A percentile compares a stretch with the other conserved stretches of the same genome.
Conservation (phyloP, 345 rosid species). For the Rhizophora apiculata region DNA sequence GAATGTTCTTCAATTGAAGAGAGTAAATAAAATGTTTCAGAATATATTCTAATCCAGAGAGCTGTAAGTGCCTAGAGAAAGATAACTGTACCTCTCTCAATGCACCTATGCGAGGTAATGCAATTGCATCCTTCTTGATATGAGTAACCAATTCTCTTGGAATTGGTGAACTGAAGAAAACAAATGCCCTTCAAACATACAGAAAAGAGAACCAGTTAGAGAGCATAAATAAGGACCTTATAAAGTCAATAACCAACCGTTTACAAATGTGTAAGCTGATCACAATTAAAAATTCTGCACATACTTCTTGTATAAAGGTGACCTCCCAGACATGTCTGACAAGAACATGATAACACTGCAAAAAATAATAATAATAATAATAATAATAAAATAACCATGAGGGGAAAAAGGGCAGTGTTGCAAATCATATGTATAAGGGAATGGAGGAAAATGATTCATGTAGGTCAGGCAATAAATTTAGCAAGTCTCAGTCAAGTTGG, state of each 20-base stretch:
- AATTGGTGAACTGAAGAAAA: constrained; percentile 96
- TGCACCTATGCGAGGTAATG: constrained; percentile 88
- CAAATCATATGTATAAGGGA: neutral
- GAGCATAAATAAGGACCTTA: constrained; percentile 1
- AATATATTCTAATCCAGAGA: constrained; percentile 12
- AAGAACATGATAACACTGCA: constrained; percentile 86
- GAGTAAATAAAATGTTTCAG: constrained; percentile 12
- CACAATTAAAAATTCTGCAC: constrained; percentile 25
- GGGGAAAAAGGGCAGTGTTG: neutral
- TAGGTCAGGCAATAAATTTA: too few species aligned
- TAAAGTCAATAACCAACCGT: constrained; percentile 4
- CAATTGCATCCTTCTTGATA: constrained; percentile 80
- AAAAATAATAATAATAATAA: constrained; percentile 6
- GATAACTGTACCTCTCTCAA: constrained; percentile 73
- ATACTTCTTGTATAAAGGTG: constrained; percentile 93
- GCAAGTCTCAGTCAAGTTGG: too few species aligned
- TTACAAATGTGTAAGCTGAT: neutral
- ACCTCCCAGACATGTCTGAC: constrained; percentile 96
- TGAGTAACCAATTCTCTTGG: constrained; percentile 76
- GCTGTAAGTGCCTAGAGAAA: neutral
- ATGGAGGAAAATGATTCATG: too few species aligned
- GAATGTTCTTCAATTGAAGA: constrained; percentile 8
- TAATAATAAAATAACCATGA: neutral
- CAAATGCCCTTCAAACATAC: constrained; percentile 74
- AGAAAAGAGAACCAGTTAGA: constrained; percentile 15